Evolutionary conservation across 345 rosid genomes (phyloP).

Genomic region (Zanthoxylum bungeanum): DNA sequence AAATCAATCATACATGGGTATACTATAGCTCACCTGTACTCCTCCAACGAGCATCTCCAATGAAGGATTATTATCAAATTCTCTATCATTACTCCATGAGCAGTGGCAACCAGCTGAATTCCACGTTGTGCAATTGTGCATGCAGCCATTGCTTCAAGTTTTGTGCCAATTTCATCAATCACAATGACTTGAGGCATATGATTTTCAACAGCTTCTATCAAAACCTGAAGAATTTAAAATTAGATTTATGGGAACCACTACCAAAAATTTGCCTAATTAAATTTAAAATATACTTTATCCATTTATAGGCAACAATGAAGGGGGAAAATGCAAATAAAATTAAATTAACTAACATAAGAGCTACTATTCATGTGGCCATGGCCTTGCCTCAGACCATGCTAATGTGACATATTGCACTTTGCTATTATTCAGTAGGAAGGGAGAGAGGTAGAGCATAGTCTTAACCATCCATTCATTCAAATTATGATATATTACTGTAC

Average conservation of each 20-base stretch:
- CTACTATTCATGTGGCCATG: not conserved
- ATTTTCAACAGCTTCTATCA: slow-evolving; percentile 91
- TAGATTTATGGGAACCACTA: not conserved
- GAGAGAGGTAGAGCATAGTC: not conserved
- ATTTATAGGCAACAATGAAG: not conserved
- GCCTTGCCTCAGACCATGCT: not conserved
- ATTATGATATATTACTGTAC: not conserved
- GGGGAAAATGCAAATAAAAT: not conserved
- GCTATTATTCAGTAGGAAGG: not conserved
- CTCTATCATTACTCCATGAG: slow-evolving; percentile 82
- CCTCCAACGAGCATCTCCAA: slow-evolving; percentile 93
- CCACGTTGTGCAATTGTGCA: slow-evolving; percentile 97
- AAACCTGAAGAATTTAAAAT: slow-evolving; percentile 44
- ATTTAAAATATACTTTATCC: not conserved
- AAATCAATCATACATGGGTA: not conserved
- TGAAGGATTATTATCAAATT: slow-evolving; percentile 90
- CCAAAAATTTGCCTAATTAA: not conserved
- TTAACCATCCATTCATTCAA: not conserved
- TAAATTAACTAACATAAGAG: not conserved
- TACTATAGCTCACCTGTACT: slow-evolving; percentile 53
- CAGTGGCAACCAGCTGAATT: slow-evolving; percentile 90
- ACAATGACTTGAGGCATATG: slow-evolving; percentile 97
- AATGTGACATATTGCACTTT: not conserved
- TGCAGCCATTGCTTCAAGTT: slow-evolving; percentile 93
- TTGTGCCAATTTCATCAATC: slow-evolving; percentile 94